Percentiles rank a stretch among this genome's conserved stretches.
Conservation (phyloP, 106 monocot species). For the Dendrobium chrysotoxum region DNA sequence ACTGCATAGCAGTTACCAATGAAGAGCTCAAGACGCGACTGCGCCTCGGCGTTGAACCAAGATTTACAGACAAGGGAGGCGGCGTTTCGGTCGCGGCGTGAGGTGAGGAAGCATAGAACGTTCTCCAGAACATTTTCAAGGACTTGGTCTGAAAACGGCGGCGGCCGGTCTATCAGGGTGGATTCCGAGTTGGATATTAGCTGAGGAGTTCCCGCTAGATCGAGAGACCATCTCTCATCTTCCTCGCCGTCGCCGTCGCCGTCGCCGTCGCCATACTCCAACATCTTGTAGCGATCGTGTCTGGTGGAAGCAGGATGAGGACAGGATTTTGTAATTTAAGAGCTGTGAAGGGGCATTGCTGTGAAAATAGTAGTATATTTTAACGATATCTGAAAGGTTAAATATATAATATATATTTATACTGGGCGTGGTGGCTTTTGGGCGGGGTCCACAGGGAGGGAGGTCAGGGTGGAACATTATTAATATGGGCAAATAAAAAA, state of each 20-base stretch:
- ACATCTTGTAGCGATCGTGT: background rate
- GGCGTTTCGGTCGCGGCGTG: constrained; percentile 51
- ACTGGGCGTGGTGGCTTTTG: no score
- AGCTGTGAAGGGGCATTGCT: no score
- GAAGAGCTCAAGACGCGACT: constrained; percentile 67
- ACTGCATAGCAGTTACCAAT: constrained; percentile 91
- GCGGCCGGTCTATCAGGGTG: background rate
- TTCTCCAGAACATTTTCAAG: constrained; percentile 22
- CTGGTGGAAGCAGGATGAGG: background rate
- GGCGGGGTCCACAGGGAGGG: no score
- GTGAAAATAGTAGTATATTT: no score
- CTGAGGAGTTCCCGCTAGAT: background rate
- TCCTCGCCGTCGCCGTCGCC: constrained; percentile 1
- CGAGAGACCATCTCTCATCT: background rate
- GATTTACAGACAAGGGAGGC: constrained; percentile 67
- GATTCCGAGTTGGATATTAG: background rate
- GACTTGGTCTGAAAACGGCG: constrained; percentile 16
- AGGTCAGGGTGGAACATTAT: no score
- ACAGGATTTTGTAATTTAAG: no score
- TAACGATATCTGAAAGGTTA: no score
- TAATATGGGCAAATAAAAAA: no score
- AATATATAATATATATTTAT: no score
- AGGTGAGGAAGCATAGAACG: constrained; percentile 21
- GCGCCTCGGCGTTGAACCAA: constrained; percentile 67
- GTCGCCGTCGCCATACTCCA: background rate